Evolutionary conservation across 352 stramenopile species (phyloP), one percentile per base, ranked within the genome.

Genomic region (Phytophthora pinifolia): DNA sequence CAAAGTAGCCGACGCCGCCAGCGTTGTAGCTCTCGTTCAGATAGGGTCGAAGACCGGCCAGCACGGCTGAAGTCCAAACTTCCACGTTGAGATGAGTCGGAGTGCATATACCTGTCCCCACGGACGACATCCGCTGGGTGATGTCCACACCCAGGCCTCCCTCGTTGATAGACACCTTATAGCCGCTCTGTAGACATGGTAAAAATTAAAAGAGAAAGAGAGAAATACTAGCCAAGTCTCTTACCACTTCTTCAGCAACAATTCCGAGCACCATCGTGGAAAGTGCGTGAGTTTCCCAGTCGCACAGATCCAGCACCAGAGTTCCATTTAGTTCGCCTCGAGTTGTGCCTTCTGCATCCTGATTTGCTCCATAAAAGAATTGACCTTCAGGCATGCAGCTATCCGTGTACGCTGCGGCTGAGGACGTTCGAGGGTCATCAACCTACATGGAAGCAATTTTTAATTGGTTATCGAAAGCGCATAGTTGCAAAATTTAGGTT

Each of bases 1-100:
- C 65, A 9, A 69, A 58, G 55, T 83, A 83, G 0, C 72, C 72
- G 0, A 79, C 36, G 1, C 42, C 46, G 0, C 76, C 73, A 6
- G 47, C 58, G 3, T 49, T 14, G 39, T 70, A 83, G 4, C 57
- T 72, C 13, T 82, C 74, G 49, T 90, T 86, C 7, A 67, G 51
- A 43, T 79, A 86, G 13, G 73, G 48, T 15, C 46, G 46, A 9
- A 86, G 46, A 4, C 34, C 29, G 0, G 44, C 44, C n/a, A 81
- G 58, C 1, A 70, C 72, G 8, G 57, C 73, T 0, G 64, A 54
- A 0, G 62, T 60, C 77, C 79, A 89, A 2, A 82, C 70, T 27
- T 88, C 78, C 9, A 82, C n/a, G 20, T 88, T 89, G 10, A 74
- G 1, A 30, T 89, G 81, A 2, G 62, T 79, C 3, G 78, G 81